These are phyloP conservation scores for Pinus taeda DNA, from an alignment of 75 land plant genomes.

Conservation along the genomic window DNA sequence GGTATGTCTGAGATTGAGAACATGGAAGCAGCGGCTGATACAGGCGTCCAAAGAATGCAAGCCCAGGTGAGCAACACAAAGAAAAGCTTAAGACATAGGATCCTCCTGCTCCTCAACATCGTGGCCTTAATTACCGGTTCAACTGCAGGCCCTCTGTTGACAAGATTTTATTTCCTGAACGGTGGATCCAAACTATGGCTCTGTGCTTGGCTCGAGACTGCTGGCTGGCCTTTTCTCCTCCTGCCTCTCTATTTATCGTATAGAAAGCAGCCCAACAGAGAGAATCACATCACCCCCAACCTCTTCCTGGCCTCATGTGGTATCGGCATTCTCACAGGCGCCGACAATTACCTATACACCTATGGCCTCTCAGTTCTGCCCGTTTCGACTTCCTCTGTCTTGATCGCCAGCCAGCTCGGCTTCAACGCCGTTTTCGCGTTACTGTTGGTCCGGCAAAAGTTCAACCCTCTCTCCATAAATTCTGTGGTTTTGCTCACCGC, in stretches of 20 bases:
- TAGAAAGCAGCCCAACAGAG: slow-evolving; percentile 11
- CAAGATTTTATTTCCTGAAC: slow-evolving; percentile 44
- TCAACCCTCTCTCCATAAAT: slow-evolving; percentile 18
- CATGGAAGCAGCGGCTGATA: too few species aligned
- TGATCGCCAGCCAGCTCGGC: slow-evolving; percentile 26
- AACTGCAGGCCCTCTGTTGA: slow-evolving; percentile 30
- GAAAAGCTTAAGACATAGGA: neutral
- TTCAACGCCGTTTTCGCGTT: slow-evolving; percentile 31
- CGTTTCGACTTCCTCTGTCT: slow-evolving; percentile 12
- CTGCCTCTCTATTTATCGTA: slow-evolving; percentile 25
- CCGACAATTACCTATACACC: slow-evolving; percentile 49
- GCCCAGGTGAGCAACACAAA: neutral
- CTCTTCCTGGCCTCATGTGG: slow-evolving; percentile 20
- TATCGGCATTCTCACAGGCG: slow-evolving; percentile 45
- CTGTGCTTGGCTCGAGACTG: slow-evolving; percentile 32
- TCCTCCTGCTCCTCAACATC: slow-evolving; percentile 19
- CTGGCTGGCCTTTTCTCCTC: slow-evolving; percentile 51
- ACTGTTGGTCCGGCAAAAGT: slow-evolving; percentile 19
- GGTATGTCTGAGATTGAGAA: too few species aligned
- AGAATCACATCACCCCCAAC: slow-evolving; percentile 16
- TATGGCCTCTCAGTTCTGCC: slow-evolving; percentile 29
- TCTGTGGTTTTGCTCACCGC: slow-evolving; percentile 20
- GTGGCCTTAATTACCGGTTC: slow-evolving; percentile 21
- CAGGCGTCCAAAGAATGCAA: neutral
- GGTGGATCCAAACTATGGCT: slow-evolving; percentile 48